Evolutionary conservation across 2,329 filamentous ascomycete species (phyloP).

Genomic region (Fusarium sterilihyphosum): DNA sequence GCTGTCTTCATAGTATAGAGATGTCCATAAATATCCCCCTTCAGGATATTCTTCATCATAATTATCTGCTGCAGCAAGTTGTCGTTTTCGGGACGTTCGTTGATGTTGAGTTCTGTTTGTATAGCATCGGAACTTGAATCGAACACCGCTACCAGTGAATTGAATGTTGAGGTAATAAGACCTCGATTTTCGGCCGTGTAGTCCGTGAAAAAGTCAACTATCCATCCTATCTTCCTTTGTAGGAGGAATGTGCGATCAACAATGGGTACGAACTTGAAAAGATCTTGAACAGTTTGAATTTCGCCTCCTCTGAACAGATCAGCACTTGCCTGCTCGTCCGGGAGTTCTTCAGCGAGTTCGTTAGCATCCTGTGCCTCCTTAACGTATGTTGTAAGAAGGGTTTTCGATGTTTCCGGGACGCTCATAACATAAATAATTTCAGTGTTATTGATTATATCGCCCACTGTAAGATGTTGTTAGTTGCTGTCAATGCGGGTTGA

Average conservation of each 20-base stretch:
- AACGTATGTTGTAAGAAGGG: background rate
- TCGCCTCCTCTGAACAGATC: background rate
- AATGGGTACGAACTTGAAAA: background rate
- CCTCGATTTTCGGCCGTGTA: background rate
- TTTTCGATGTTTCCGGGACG: background rate
- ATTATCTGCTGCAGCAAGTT: background rate
- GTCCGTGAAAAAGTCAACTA: background rate
- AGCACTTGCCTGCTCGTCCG: background rate
- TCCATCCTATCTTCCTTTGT: background rate
- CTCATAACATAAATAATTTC: background rate
- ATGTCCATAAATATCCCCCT: background rate
- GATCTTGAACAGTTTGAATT: background rate
- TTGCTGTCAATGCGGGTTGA: accelerated
- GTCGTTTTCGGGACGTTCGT: background rate
- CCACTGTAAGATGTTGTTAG: background rate
- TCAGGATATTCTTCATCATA: background rate
- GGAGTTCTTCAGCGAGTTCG: background rate
- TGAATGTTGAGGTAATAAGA: background rate
- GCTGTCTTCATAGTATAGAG: background rate
- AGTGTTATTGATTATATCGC: background rate
- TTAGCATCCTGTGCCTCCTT: background rate
- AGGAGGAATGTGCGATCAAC: background rate
- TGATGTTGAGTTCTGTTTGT: background rate
- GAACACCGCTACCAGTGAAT: accelerated
- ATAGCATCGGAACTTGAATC: background rate